Percentiles rank a stretch among this genome's conserved stretches.
Evolutionary conservation across 495 filamentous ascomycete species (phyloP).

Genomic region (Entonaema liquescens): DNA sequence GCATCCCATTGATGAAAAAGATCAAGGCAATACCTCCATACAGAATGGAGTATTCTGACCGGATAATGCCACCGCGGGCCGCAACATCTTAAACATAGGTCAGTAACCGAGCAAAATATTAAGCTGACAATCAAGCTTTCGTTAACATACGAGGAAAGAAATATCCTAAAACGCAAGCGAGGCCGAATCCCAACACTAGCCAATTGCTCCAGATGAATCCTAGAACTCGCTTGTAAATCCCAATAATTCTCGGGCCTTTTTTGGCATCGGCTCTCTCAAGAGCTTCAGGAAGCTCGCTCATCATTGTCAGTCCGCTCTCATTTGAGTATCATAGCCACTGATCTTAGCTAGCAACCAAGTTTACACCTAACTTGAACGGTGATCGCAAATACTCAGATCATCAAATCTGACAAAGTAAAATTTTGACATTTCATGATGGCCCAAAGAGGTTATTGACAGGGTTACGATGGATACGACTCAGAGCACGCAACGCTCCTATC

Average conservation of each 20-base stretch:
- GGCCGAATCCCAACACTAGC: slow-evolving; percentile 64
- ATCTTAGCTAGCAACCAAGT: neutral
- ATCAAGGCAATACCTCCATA: slow-evolving; percentile 64
- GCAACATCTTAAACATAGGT: slow-evolving; percentile 52
- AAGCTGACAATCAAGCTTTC: neutral
- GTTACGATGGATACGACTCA: slow-evolving; percentile 22
- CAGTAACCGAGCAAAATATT: slow-evolving; percentile 2
- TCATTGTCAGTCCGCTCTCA: slow-evolving; percentile 5
- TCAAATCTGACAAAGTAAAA: neutral
- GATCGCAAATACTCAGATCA: slow-evolving; percentile 1
- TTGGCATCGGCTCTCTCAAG: slow-evolving; percentile 25
- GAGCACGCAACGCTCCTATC: slow-evolving; percentile 21
- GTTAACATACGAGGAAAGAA: slow-evolving; percentile 56
- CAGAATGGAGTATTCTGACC: slow-evolving; percentile 62
- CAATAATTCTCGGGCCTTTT: slow-evolving; percentile 26
- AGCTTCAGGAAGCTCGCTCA: slow-evolving; percentile 10
- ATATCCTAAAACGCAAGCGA: slow-evolving; percentile 60
- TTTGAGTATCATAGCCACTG: slow-evolving; percentile 2
- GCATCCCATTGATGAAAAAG: slow-evolving; percentile 64
- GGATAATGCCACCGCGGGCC: slow-evolving; percentile 61
- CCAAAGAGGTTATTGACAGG: slow-evolving; percentile 7
- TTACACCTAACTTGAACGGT: neutral
- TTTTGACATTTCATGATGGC: slow-evolving; percentile 1
- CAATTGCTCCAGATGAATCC: slow-evolving; percentile 61
- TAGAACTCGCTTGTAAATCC: slow-evolving; percentile 28